Base-by-base conservation (phyloP, 148 eudicot genomes). In the Amaranthus palmeri region DNA sequence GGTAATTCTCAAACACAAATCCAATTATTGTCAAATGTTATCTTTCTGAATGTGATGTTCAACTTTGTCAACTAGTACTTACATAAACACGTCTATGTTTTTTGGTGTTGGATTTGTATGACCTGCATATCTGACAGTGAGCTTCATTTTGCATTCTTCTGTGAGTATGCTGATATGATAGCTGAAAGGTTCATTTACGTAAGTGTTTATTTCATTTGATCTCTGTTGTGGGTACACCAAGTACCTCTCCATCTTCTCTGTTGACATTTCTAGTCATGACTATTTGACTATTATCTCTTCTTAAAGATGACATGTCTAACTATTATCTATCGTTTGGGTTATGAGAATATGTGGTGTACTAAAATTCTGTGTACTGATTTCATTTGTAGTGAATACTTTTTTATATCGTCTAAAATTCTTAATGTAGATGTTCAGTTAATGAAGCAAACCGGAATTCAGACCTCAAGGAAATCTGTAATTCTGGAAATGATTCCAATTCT, bases 371-470 rank as follows among this genome's bases (percentile, higher is more conserved):
- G 36, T 47, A 46, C 54, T 18, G 10, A 73, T 12, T 10, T 15
- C 54, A 15, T 8, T 43, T 65, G 13, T 12, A 12, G 25, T 45
- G 42, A 36, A 15, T 7, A 50, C 41, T 52, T 54, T 61, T 64
- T 70, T 58, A n/a, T 49, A 12, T 62, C 18, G 14, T 3, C 44
- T 11, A 52, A 17, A 51, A 63, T 71, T 59, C 65, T 72, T 52
- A 56, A 71, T 90, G 81, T 81, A 93, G 98, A 81, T 93, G 98
- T 72, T 46, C 74, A 54, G 84, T 42, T 71, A 71, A 67, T 77
- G 84, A 76, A 75, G 77, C 77, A 36, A 75, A 77, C 54, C 72
- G 69, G 67, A 79, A 71, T 57, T 72, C 85, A 54, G 88, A 81
- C 57, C 61, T 57, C 40, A 72, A 67, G 56, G 74, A 80, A 70